phyloP scores from a whole-genome alignment of 2,329 filamentous ascomycete genomes.

The Pseudogymnoascus sp. region DNA sequence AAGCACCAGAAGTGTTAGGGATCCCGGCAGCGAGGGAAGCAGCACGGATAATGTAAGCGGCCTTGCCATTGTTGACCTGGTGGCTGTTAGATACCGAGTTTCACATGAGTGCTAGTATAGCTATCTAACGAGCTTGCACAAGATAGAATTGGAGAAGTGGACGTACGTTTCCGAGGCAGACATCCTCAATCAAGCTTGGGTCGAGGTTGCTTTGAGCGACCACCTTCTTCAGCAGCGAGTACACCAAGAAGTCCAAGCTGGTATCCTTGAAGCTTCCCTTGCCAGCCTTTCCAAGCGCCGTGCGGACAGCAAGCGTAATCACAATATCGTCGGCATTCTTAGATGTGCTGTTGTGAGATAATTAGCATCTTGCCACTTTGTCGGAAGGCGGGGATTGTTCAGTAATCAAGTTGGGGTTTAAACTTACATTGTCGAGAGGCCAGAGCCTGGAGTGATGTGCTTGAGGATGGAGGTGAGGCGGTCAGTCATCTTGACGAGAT shows the following conservation, averaged over 20 bases:
- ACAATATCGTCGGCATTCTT: slow-evolving; percentile 96
- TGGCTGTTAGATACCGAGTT: neutral
- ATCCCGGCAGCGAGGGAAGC: slow-evolving; percentile 86
- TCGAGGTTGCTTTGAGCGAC: slow-evolving; percentile 68
- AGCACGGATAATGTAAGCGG: slow-evolving; percentile 84
- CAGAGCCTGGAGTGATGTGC: slow-evolving; percentile 70
- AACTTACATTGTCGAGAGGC: slow-evolving; percentile 69
- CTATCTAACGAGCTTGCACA: slow-evolving; percentile 17
- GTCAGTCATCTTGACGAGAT: slow-evolving; percentile 61
- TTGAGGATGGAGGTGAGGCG: slow-evolving; percentile 81
- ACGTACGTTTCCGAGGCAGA: slow-evolving; percentile 83
- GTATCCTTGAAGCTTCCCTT: slow-evolving; percentile 98
- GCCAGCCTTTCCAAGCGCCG: slow-evolving; percentile 76
- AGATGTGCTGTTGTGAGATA: slow-evolving; percentile 54
- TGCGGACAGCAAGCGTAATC: slow-evolving; percentile 86
- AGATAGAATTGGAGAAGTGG: neutral
- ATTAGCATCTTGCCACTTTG: slow-evolving; percentile 21
- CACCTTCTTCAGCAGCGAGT: slow-evolving; percentile 73
- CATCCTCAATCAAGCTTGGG: slow-evolving; percentile 76
- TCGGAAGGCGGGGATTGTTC: slow-evolving; percentile 8
- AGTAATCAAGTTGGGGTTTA: slow-evolving; percentile 11
- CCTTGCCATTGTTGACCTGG: slow-evolving; percentile 75
- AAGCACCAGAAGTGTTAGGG: slow-evolving; percentile 79
- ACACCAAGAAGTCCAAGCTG: slow-evolving; percentile 76
- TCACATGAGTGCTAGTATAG: too few relatives aligned